A percentile compares a stretch with the other conserved stretches of the same genome.
phyloP scores from a whole-genome alignment of 2,329 filamentous ascomycete genomes.

The Fusarium sacchari region DNA sequence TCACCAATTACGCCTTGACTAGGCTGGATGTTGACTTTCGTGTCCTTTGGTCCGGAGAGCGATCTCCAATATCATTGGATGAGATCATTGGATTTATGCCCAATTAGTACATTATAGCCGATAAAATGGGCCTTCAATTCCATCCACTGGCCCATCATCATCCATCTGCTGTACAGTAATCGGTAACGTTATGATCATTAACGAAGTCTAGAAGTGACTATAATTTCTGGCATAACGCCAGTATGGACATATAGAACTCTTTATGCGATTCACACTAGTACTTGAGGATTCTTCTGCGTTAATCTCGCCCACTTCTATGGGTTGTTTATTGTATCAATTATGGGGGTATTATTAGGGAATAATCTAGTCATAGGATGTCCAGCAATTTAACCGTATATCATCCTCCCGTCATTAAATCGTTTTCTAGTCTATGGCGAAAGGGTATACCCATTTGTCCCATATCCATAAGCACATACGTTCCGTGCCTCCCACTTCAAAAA shows the following conservation, averaged over 20 bases:
- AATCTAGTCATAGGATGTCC: not conserved
- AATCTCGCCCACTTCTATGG: not conserved
- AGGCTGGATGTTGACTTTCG: not conserved
- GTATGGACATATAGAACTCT: fast-evolving
- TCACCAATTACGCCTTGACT: not conserved
- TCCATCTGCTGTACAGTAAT: not conserved
- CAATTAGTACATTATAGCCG: not conserved
- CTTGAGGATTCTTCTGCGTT: fast-evolving
- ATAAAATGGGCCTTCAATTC: not conserved
- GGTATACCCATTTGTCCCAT: constrained; percentile 1
- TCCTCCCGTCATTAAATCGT: not conserved
- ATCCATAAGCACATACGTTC: constrained; percentile 20
- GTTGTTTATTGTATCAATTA: not conserved
- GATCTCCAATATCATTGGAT: not conserved
- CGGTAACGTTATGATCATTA: not conserved
- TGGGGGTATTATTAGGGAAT: not conserved
- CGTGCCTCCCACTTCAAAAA: constrained; percentile 17
- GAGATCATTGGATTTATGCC: not conserved
- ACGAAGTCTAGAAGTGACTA: not conserved
- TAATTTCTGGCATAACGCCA: not conserved
- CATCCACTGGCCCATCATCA: not conserved
- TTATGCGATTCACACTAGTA: fast-evolving
- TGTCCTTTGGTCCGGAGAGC: constrained; percentile 12
- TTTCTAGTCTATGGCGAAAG: not conserved
- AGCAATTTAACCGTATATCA: not conserved